Evolutionary conservation across 2,329 filamentous ascomycete species (phyloP), one percentile per base, ranked within the genome.

Genomic region (Microsporum canis): DNA sequence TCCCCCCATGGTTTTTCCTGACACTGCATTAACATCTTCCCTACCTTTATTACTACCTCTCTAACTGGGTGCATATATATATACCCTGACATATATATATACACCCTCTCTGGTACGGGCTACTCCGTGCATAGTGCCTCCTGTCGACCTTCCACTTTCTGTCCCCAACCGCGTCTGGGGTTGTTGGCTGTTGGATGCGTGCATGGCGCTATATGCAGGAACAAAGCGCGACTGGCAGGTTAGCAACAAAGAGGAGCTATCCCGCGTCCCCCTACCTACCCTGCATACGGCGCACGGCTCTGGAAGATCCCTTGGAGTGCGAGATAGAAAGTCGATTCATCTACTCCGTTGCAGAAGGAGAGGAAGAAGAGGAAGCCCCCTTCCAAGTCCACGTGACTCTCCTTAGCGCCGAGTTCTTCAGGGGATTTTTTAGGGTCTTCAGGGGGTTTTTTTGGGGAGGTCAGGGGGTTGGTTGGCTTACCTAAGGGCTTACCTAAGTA

Each of bases 141-240:
- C 14, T 6, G 23, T 47, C 8, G n/a, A 27, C 43, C 43, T 47
- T 47, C 43, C 43, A 6, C 3, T 47, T 36, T 47, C 23, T 47
- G 17, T 8, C 43, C 23, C 43, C 43, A 14, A 29, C 27, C 5
- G 45, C 27, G 27, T 14, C 45, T 29, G 23, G 17, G 45, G 23
- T 14, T 51, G 45, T 10, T 51, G 5, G 12, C 10, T 51, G 45
- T 51, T 51, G 45, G 45, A 27, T 51, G 45, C 45, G 27, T 33
- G 45, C 45, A 51, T 51, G 45, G 45, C 45, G 45, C 27, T 51
- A 29, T 51, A 51, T 51, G 45, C 45, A 51, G 45, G 45, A 51
- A 51, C 45, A 51, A 51, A 51, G 45, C 45, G 45, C 45, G 45
- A 51, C 45, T 51, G 45, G 14, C 23, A 51, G 45, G 45, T 23